These are phyloP conservation scores for Starmera caribaea DNA, from an alignment of 805 yeast species.

Conservation along the genomic window DNA sequence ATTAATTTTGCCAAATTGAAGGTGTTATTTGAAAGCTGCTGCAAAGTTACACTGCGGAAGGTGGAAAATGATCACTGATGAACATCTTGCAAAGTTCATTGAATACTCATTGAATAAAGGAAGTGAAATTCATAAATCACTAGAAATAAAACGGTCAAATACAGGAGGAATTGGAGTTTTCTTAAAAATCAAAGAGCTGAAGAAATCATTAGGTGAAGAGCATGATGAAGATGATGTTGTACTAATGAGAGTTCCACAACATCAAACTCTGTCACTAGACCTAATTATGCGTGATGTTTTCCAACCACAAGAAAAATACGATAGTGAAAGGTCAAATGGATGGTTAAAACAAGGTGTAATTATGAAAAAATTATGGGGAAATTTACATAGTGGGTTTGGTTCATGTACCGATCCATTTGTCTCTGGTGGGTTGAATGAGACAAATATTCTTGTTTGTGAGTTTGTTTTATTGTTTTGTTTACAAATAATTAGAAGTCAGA, in stretches of 20 bases:
- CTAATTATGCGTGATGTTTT: conserved; percentile 14
- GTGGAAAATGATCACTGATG: conserved; percentile 1
- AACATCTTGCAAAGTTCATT: conserved; percentile 7
- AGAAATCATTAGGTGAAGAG: conserved; percentile 1
- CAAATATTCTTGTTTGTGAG: conserved; percentile 19
- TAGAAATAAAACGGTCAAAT: conserved; percentile 14
- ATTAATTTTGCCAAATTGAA: no score
- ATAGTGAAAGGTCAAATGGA: conserved; percentile 2
- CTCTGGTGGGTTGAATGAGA: conserved; percentile 15
- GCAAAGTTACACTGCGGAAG: no score
- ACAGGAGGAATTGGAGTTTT: conserved; percentile 30
- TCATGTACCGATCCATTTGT: conserved; percentile 14
- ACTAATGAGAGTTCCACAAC: conserved; percentile 30
- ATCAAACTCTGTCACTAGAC: conserved; percentile 22
- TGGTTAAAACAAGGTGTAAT: conserved; percentile 10
- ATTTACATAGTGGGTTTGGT: conserved; percentile 9
- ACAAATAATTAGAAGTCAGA: conserved; percentile 7
- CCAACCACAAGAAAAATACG: conserved; percentile 10
- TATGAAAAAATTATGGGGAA: conserved; percentile 11
- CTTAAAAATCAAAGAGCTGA: conserved; percentile 6
- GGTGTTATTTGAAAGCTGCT: no score
- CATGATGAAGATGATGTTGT: conserved; percentile 15
- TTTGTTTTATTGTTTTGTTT: conserved; percentile 12
- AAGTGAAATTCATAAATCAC: conserved; percentile 1
- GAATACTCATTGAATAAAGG: conserved; percentile 9